Percentiles rank a stretch among this genome's conserved stretches.
These are phyloP conservation scores for Mycoemilia scoparia DNA, from an alignment of 192 early-diverging fungal genomes.

Conservation along the genomic window DNA sequence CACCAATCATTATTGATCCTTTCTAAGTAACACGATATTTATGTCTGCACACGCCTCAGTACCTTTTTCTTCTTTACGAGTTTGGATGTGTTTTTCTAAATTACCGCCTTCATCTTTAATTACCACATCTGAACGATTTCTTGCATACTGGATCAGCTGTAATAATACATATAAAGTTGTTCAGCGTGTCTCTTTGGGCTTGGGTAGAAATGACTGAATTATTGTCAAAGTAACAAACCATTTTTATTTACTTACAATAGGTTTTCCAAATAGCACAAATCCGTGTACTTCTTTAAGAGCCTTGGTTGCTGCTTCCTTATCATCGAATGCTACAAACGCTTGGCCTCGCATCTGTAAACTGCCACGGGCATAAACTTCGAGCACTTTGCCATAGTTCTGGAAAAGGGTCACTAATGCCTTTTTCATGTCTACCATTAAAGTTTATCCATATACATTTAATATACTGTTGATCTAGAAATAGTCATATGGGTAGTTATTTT, in stretches of 20 bases:
- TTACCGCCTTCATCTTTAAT: slow-evolving; percentile 42
- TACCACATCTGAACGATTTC: slow-evolving; percentile 12
- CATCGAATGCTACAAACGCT: slow-evolving; percentile 75
- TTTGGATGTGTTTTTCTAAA: slow-evolving; percentile 14
- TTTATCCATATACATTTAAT: not conserved
- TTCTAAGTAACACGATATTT: not conserved
- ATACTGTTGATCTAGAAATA: too few relatives aligned
- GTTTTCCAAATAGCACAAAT: slow-evolving; percentile 64
- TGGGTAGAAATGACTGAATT: not conserved
- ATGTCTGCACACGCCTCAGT: not conserved
- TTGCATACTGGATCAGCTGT: slow-evolving; percentile 25
- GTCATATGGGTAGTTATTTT: too few relatives aligned
- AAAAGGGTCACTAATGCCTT: slow-evolving; percentile 62
- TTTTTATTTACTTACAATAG: slow-evolving; percentile 37
- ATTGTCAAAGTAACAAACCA: not conserved
- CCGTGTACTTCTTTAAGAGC: slow-evolving; percentile 73
- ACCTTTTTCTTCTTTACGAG: slow-evolving; percentile 8
- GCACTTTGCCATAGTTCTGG: slow-evolving; percentile 61
- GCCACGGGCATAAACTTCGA: slow-evolving; percentile 60
- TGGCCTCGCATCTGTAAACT: slow-evolving; percentile 82
- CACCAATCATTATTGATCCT: not conserved
- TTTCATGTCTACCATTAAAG: slow-evolving; percentile 37
- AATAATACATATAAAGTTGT: too few relatives aligned
- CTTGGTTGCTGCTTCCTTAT: slow-evolving; percentile 46
- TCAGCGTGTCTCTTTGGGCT: too few relatives aligned